A percentile compares a stretch with the other conserved stretches of the same genome.
Evolutionary conservation across 345 rosid genomes (phyloP).

Genomic region (Toxicodendron radicans): DNA sequence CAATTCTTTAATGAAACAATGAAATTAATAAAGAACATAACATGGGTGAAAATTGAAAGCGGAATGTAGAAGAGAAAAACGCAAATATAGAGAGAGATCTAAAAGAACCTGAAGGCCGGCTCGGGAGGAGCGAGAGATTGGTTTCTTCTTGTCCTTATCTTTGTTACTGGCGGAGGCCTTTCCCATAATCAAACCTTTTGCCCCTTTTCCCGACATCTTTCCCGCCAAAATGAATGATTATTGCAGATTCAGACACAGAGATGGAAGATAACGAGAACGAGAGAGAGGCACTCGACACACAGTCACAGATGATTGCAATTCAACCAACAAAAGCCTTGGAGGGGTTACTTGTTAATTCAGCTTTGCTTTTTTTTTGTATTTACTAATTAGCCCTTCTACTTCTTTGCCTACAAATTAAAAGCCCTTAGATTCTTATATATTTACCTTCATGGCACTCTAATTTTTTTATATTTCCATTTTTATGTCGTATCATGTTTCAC

Average conservation of each 20-base stretch:
- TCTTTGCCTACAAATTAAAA: neutral
- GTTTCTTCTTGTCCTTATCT: constrained; percentile 66
- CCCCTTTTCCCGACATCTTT: constrained; percentile 61
- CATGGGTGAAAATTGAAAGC: neutral
- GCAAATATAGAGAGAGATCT: constrained; percentile 18
- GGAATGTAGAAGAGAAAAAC: neutral
- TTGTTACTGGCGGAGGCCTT: constrained; percentile 37
- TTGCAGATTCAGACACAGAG: neutral
- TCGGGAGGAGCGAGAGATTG: constrained; percentile 77
- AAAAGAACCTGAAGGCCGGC: constrained; percentile 74
- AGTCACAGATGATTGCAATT: neutral
- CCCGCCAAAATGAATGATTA: constrained; percentile 20
- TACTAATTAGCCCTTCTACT: constrained; percentile 11
- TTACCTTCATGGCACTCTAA: neutral
- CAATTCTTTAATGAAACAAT: neutral
- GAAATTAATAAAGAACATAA: neutral
- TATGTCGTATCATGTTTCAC: too few relatives aligned
- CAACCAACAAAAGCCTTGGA: neutral
- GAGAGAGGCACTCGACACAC: neutral
- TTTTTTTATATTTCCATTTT: neutral
- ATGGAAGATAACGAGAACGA: neutral
- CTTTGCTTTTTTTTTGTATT: neutral
- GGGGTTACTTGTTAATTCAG: neutral
- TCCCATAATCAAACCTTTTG: constrained; percentile 57
- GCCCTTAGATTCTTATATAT: neutral